A percentile compares a stretch with the other conserved stretches of the same genome.
These are phyloP conservation scores for Adansonia grandidieri DNA, from an alignment of 441 rosid genomes.

Conservation along the genomic window DNA sequence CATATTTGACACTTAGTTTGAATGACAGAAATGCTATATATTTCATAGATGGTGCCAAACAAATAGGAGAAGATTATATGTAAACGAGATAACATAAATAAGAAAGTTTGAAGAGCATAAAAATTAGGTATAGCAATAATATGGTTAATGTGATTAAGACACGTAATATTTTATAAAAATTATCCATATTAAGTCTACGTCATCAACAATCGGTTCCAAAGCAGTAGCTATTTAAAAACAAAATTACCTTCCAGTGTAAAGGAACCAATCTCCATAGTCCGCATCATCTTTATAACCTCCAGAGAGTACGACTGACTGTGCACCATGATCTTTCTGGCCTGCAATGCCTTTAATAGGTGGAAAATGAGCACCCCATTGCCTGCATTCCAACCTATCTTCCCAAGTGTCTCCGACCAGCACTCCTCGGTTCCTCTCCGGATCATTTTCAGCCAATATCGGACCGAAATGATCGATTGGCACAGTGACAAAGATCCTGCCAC, in stretches of 20 bases:
- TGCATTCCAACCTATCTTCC: conserved; percentile 61
- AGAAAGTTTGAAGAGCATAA: no score
- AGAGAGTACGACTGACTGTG: conserved; percentile 70
- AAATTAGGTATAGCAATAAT: no score
- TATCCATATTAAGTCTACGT: no score
- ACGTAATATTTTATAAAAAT: no score
- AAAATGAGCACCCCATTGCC: conserved; percentile 75
- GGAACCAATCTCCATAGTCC: conserved; percentile 83
- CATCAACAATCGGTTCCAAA: neutral
- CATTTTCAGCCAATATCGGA: conserved; percentile 62
- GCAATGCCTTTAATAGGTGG: conserved; percentile 70
- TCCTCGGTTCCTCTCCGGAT: conserved; percentile 61
- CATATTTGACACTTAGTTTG: no score
- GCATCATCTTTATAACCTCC: conserved; percentile 75
- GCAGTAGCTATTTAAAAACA: neutral
- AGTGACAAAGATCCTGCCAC: conserved; percentile 68
- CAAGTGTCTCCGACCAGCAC: conserved; percentile 64
- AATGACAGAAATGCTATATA: no score
- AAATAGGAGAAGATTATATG: no score
- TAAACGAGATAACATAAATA: no score
- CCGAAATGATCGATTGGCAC: conserved; percentile 66
- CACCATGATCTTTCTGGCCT: conserved; percentile 59
- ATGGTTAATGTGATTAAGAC: no score
- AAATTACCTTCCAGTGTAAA: conserved; percentile 69
- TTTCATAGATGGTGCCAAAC: no score